Evolutionary conservation across 371 early-diverging fungal species (phyloP), one percentile per base, ranked within the genome.

Genomic region (Apophysomyces variabilis): DNA sequence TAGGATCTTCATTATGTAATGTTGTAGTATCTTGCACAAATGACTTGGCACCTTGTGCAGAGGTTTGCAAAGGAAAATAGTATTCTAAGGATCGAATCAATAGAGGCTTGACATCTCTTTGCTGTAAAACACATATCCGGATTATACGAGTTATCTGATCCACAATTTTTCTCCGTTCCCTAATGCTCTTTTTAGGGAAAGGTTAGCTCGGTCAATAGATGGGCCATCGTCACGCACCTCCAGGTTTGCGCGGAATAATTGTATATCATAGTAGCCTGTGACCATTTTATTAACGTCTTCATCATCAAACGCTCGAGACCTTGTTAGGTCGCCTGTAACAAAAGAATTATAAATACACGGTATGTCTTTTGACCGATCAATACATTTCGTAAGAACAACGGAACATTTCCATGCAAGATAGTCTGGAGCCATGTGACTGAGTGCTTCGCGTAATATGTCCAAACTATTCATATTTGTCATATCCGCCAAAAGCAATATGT

Each of bases 321-420:
- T 32, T 9, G 61, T 61, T 8, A 60, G 6, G 60, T 79, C 79
- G 39, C 66, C 79, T 79, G 44, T n/a, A 54, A 21, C 26, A 26
- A 11, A 57, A 16, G n/a, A 41, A 38, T 1, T n/a, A 37, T 62
- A 14, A 44, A 64, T 45, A 46, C 45, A 38, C 21, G 13, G 1
- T 4, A 43, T 37, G 45, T 62, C 14, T 41, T 32, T 7, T 38
- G 14, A 58, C 38, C 36, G 16, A 14, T 41, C 4, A 45, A 58
- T 64, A 77, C 80, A 62, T 72, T 77, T 80, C n/a, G 74, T 77
- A 1, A 71, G 61, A 4, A 80, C 64, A 57, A 80, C 47, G 14
- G 72, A 62, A 16, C 65, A 54, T 36, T 72, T 71, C n/a, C 60
- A 60, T 2, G 60, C 35, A n/a, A 77, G 41, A 60, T 67, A 75